Base-by-base conservation (phyloP, 352 stramenopile genomes). In the Pythium phragmiticola region DNA sequence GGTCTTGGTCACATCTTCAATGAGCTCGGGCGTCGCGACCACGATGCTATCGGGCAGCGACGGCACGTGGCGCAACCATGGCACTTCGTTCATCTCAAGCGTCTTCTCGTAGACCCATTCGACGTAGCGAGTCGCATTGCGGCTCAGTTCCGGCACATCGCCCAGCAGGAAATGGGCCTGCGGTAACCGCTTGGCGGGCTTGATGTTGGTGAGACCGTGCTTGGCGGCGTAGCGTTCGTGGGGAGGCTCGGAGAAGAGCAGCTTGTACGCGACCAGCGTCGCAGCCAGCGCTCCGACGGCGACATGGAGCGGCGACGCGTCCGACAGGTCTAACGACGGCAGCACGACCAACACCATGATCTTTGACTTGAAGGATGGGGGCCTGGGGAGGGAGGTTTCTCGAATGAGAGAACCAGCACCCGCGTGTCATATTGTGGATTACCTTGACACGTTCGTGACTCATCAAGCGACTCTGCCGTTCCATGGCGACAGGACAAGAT, bases 1-100 rank as follows among this genome's bases (percentile, higher is more conserved):
- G 4, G 63, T 69, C 55, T 65, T 69, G 37, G 42, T 41, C n/a
- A 69, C 49, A 42, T 69, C 63, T n/a, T 69, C 63, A 12, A 69
- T 34, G 30, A 64, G 37, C 34, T 48, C 63, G 28, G 63, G 56
- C 36, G 41, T 45, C 14, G 63, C 17, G 30, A 65, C 23, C 11
- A 69, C 36, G 8, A 69, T 54, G 33, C 57, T 55, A 8, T 63
- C 53, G 36, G 54, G 33, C 21, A 56, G 39, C 30, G 23, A 48
- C n/a, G 61, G 61, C 34, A 39, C 34, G 34, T 13, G 34, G 7
- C 34, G 34, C 34, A 39, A 13, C 34, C 34, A 39, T 6, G 34
- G 34, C 34, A 13, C 34, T 39, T 39, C 34, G 34, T 39, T 9
- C 34, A 39, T 39, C 34, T 39, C 34, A 1, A 39, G 34, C 11